Percentiles rank a stretch among this genome's conserved stretches.
Evolutionary conservation across 2,329 filamentous ascomycete genomes (phyloP).

Genomic region (Alternaria sp.): DNA sequence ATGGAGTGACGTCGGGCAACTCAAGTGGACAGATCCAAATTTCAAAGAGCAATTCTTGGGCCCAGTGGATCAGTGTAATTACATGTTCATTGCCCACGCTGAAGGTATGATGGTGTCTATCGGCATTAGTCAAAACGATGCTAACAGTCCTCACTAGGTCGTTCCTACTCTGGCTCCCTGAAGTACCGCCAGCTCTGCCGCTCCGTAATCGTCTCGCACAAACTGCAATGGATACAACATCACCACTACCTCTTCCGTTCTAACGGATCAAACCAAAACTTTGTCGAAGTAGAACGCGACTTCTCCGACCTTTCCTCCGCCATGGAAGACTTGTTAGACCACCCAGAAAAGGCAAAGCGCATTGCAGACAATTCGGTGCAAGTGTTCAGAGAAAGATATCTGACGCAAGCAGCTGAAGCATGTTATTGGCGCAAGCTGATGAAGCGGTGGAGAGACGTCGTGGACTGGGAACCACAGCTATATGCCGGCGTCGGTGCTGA

Average conservation of each 20-base stretch:
- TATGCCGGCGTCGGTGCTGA: constrained; percentile 35
- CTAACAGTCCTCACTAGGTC: constrained; percentile 35
- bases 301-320: constrained; percentile 41
- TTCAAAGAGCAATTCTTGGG: constrained; percentile 54
- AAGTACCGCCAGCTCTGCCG: constrained; percentile 63
- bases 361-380: constrained; percentile 45
- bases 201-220: constrained; percentile 47
- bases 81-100: constrained; percentile 63
- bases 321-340: constrained; percentile 42
- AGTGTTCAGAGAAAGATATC: constrained; percentile 43
- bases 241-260: constrained; percentile 44
- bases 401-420: constrained; percentile 43
- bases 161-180: constrained; percentile 60
- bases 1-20: constrained; percentile 46
- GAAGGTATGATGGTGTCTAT: constrained; percentile 53
- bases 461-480: constrained; percentile 36
- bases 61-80: constrained; percentile 63
- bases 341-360: constrained; percentile 44
- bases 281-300: constrained; percentile 47
- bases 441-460: constrained; percentile 35
- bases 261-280: constrained; percentile 43
- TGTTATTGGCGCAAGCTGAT: constrained; percentile 44
- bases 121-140: neutral
- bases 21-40: constrained; percentile 39
- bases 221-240: constrained; percentile 47